Evolutionary conservation across 208 protist species (phyloP), one percentile per base, ranked within the genome.

Genomic region (Borovskyia barvae): DNA sequence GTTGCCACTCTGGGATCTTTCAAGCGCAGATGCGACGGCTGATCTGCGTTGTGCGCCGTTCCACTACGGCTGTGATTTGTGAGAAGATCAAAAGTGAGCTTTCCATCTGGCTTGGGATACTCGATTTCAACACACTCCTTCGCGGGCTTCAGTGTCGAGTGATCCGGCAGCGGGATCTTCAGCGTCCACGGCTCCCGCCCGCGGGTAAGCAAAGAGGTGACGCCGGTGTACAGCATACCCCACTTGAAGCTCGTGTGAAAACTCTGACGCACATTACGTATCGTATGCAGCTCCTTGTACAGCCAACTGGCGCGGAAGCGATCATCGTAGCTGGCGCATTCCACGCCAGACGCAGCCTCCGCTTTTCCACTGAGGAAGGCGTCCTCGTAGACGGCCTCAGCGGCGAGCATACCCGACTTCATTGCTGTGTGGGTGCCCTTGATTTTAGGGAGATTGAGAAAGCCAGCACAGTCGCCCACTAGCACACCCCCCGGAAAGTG

Each of bases 361-460:
- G 84, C 85, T 39, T 66, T 74, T 30, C 74, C 78, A 25, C 48
- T 53, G 59, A 76, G 74, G 17, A 92, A 94, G 53, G 82, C 77
- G 12, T 92, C 80, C 3, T 67, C 79, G 61, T 76, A 89, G 3
- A 93, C 49, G 11, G 90, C 80, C 67, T 98, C 95, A 3, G 92
- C 97, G 5, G 97, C 85, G 3, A 92, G 75, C 48, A 92, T 90
- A 24, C 82, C 85, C 28, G 77, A 86, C 67, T 95, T 92, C 97
- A 99, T 99, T n/a, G 97, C 97, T 1, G 93, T 98, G 91, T 99
- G 98, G 3, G 88, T 97, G 46, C 96, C 96, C 71, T 99, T 99
- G 66, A 99, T 98, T 57, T 98, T 98, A 20, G 98, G 93, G 24
- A 99, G 73, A 68, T 99, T 99, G 19, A 99, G 69, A 63, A 99